Conservation (phyloP, 192 early-diverging fungal species). For the Linnemannia exigua region DNA sequence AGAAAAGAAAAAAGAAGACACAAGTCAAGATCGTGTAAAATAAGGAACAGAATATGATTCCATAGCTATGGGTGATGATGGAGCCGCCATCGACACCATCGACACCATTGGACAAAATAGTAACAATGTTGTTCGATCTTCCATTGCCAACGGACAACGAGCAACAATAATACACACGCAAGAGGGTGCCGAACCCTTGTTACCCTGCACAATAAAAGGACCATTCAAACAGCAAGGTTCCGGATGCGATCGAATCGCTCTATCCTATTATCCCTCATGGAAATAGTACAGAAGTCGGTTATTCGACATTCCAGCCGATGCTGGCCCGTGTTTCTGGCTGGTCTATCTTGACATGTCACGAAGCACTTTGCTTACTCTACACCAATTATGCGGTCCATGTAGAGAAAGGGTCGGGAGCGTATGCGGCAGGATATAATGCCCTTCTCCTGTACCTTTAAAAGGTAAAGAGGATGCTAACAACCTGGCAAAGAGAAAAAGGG, state of each 20-base stretch:
- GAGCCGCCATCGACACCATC: not conserved
- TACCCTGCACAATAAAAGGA: not conserved
- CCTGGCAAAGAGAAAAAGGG: not conserved
- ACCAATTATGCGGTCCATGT: too few species aligned
- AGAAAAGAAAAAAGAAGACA: not conserved
- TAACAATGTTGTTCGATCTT: not conserved
- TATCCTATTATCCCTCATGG: not conserved
- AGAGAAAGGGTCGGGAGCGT: too few species aligned
- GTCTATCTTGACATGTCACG: not conserved
- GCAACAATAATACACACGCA: too few species aligned
- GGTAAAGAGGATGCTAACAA: not conserved
- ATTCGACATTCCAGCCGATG: not conserved
- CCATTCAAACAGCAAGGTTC: not conserved
- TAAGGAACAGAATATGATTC: not conserved
- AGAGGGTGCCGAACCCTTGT: not conserved
- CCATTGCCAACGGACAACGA: slow-evolving; percentile 11
- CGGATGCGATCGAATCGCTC: not conserved
- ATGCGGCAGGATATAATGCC: not conserved
- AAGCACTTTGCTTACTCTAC: too few species aligned
- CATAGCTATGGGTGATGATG: not conserved
- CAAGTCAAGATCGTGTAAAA: not conserved
- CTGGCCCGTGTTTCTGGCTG: not conserved
- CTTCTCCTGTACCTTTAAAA: not conserved
- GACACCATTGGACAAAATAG: too few species aligned
- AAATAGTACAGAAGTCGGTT: not conserved